Evolutionary conservation across 768 basidiomycete species (phyloP).

Genomic region (Naganishia kalamii): DNA sequence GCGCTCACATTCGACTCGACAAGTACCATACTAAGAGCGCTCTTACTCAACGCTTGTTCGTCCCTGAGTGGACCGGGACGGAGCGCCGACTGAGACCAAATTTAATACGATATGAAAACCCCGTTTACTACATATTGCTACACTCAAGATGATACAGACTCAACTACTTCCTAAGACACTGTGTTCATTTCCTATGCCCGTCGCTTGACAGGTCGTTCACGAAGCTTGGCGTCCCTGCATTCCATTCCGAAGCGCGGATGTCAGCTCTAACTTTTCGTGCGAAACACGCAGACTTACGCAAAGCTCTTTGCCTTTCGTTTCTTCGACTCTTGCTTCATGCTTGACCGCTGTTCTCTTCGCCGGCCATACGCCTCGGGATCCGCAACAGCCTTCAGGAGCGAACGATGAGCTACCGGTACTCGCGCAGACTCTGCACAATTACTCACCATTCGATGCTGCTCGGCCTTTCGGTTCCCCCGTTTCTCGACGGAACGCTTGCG

Average conservation of each 20-base stretch:
- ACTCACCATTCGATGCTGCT: constrained; percentile 55
- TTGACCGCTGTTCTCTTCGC: constrained; percentile 65
- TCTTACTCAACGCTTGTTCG: no score
- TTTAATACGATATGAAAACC: no score
- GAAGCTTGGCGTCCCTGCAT: constrained; percentile 29
- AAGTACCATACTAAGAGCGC: no score
- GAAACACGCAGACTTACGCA: constrained; percentile 19
- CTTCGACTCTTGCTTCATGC: constrained; percentile 73
- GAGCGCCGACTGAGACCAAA: no score
- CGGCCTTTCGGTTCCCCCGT: constrained; percentile 65
- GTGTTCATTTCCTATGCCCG: constrained; percentile 6
- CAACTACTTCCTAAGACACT: no score
- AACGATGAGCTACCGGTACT: background rate
- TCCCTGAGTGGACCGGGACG: no score
- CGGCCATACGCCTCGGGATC: constrained; percentile 72
- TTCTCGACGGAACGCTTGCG: constrained; percentile 63
- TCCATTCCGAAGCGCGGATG: background rate
- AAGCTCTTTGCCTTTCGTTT: constrained; percentile 60
- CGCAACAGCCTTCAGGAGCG: constrained; percentile 51
- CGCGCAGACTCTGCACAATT: constrained; percentile 41
- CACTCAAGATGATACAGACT: no score
- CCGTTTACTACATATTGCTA: no score
- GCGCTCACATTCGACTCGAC: no score
- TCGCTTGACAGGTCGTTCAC: constrained; percentile 34
- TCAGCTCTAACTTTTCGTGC: background rate